phyloP scores from a whole-genome alignment of 1,284 basidiomycete genomes.

The Peniophora sp. region DNA sequence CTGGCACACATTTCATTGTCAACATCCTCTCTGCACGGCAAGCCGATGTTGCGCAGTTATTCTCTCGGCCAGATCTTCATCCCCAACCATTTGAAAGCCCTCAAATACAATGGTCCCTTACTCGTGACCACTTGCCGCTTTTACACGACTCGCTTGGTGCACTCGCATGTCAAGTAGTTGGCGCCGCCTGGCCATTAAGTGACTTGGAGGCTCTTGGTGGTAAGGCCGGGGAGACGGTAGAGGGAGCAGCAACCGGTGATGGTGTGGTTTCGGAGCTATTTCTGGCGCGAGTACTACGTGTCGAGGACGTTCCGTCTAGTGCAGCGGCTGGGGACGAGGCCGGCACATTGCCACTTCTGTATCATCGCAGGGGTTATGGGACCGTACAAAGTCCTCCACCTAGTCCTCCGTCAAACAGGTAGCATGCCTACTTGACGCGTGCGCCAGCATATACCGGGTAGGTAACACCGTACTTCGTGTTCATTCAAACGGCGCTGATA shows the following conservation, averaged over 20 bases:
- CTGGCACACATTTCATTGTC: conserved; percentile 47
- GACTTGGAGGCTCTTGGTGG: conserved; percentile 18
- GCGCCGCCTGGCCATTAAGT: conserved; percentile 26
- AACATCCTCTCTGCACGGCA: conserved; percentile 64
- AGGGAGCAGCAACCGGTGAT: conserved; percentile 14
- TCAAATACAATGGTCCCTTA: conserved; percentile 31
- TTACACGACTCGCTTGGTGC: conserved; percentile 51
- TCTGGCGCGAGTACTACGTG: conserved; percentile 37
- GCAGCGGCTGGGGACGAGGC: conserved; percentile 11
- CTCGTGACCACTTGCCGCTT: conserved; percentile 48
- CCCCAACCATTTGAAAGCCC: conserved; percentile 41
- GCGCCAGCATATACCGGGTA: too few species aligned
- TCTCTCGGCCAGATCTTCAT: conserved; percentile 57
- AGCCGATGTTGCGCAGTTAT: conserved; percentile 42
- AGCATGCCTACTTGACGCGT: too few species aligned
- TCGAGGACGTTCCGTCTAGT: conserved; percentile 24
- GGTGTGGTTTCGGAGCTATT: conserved; percentile 38
- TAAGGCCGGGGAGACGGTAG: conserved; percentile 2
- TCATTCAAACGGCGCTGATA: too few species aligned
- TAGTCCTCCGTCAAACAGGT: neutral
- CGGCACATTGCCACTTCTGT: conserved; percentile 33
- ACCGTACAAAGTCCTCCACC: neutral
- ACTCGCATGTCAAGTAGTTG: conserved; percentile 34
- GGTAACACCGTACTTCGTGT: too few species aligned
- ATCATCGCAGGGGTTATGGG: conserved; percentile 34